phyloP scores from a whole-genome alignment of 1,284 basidiomycete species.

The Malassezia sp. region DNA sequence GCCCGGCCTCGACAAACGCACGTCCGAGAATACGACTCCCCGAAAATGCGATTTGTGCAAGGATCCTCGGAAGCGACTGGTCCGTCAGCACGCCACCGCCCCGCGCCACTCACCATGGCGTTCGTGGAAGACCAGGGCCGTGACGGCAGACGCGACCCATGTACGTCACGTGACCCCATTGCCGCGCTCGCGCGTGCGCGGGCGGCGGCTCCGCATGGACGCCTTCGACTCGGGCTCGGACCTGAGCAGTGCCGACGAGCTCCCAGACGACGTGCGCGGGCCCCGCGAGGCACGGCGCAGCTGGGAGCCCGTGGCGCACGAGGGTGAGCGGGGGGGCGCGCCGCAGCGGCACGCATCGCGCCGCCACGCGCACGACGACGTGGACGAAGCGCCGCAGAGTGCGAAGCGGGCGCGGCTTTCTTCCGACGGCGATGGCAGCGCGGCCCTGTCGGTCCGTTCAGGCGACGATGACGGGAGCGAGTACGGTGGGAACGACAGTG shows the following conservation, averaged over 20 bases:
- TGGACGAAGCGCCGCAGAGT: background rate
- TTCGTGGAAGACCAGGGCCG: too few relatives aligned
- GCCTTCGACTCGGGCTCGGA: conserved; percentile 15
- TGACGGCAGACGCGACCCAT: background rate
- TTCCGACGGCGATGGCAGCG: too few relatives aligned
- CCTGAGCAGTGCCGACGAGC: conserved; percentile 12
- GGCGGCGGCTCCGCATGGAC: too few relatives aligned
- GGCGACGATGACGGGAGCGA: too few relatives aligned
- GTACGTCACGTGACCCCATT: background rate
- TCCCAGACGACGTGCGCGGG: too few relatives aligned
- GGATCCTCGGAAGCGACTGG: conserved; percentile 50
- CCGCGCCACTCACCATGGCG: conserved; percentile 10
- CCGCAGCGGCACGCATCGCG: too few relatives aligned
- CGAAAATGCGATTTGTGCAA: conserved; percentile 71
- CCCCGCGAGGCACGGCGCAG: too few relatives aligned
- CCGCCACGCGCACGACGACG: background rate
- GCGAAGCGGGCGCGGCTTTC: too few relatives aligned
- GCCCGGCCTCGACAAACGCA: conserved; percentile 78
- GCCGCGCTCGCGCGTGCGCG: background rate
- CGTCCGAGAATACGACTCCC: conserved; percentile 77
- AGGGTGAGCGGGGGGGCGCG: too few relatives aligned
- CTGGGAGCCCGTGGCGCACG: too few relatives aligned
- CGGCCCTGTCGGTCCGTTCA: too few relatives aligned
- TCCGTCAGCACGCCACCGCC: conserved; percentile 2
- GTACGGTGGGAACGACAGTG: too few relatives aligned